Percentiles rank a stretch among this genome's conserved stretches.
These are phyloP conservation scores for Linanthus parryae DNA, from an alignment of 148 eudicot genomes.

Conservation along the genomic window DNA sequence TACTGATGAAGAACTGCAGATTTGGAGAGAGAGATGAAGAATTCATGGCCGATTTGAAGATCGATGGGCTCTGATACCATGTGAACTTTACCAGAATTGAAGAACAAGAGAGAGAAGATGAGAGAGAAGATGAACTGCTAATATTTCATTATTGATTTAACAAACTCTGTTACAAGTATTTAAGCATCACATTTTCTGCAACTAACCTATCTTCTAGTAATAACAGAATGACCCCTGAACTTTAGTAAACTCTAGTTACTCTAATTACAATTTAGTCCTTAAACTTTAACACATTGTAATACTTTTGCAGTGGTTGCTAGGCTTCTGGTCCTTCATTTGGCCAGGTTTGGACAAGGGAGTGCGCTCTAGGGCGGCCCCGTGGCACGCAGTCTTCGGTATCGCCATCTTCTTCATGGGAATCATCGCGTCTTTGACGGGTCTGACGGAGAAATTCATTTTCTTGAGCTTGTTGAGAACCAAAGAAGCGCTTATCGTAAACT, in stretches of 20 bases:
- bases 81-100: no score
- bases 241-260: not conserved
- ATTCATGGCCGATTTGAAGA: no score
- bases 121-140: no score
- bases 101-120: no score
- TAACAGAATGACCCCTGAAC: no score
- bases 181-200: not conserved
- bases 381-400: slow-evolving; percentile 43
- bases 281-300: not conserved
- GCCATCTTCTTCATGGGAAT: slow-evolving; percentile 40
- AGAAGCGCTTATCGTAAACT: slow-evolving; percentile 44
- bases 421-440: slow-evolving; percentile 34
- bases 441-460: slow-evolving; percentile 33
- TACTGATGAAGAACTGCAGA: no score
- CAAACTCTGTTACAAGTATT: no score
- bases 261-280: not conserved
- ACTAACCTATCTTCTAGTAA: no score
- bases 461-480: slow-evolving; percentile 16
- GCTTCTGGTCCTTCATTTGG: slow-evolving; percentile 35
- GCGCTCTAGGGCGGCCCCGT: slow-evolving; percentile 36
- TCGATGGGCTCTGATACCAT: no score
- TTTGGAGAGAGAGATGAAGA: no score
- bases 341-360: slow-evolving; percentile 25
- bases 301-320: slow-evolving; percentile 28
- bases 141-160: no score